These are phyloP conservation scores for Lachnum nothofagi DNA, from an alignment of 2,329 filamentous ascomycete species.

Conservation along the genomic window DNA sequence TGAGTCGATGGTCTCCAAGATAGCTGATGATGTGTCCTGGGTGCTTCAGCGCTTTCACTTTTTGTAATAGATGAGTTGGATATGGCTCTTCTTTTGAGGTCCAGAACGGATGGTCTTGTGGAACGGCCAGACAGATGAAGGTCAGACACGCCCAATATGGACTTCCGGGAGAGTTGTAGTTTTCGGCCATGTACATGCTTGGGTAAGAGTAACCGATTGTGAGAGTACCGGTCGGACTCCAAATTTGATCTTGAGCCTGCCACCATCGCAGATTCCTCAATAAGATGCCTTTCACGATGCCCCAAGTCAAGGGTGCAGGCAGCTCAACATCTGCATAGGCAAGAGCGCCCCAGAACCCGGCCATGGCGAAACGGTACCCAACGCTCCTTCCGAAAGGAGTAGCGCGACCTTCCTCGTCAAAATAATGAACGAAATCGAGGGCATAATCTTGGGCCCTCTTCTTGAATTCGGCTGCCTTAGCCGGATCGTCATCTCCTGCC, in stretches of 20 bases:
- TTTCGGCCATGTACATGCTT: slow-evolving; percentile 75
- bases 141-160: slow-evolving; percentile 73
- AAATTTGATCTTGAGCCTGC: slow-evolving; percentile 70
- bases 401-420: slow-evolving; percentile 64
- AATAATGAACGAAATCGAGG: slow-evolving; percentile 70
- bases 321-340: slow-evolving; percentile 72
- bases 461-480: slow-evolving; percentile 63
- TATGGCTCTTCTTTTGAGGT: slow-evolving; percentile 59
- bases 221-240: slow-evolving; percentile 68
- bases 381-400: slow-evolving; percentile 75
- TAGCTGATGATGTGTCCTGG: slow-evolving; percentile 69
- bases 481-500: slow-evolving; percentile 60
- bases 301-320: slow-evolving; percentile 68
- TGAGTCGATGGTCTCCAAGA: slow-evolving; percentile 68
- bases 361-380: slow-evolving; percentile 79
- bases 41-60: slow-evolving; percentile 57
- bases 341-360: slow-evolving; percentile 75
- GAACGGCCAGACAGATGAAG: slow-evolving; percentile 68
- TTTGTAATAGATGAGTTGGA: slow-evolving; percentile 50
- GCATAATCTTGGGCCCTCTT: slow-evolving; percentile 62
- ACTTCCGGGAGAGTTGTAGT: slow-evolving; percentile 73
- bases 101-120: slow-evolving; percentile 71
- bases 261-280: slow-evolving; percentile 74
- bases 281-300: slow-evolving; percentile 71
- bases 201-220: slow-evolving; percentile 73